These are phyloP conservation scores for Camelina neglecta DNA, from an alignment of 345 rosid species.

Conservation along the genomic window DNA sequence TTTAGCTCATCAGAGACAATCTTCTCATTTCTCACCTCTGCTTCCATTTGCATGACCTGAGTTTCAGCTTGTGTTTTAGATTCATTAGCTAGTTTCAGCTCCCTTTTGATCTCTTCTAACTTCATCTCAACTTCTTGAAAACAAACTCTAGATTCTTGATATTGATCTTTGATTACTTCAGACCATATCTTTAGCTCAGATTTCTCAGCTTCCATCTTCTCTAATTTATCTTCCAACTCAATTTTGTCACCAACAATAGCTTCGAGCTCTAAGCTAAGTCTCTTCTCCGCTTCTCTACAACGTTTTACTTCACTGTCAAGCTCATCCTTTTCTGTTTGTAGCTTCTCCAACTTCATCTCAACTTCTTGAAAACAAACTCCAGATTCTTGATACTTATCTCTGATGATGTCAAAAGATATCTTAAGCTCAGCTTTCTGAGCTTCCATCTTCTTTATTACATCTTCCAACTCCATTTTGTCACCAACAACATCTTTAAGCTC, in stretches of 20 bases:
- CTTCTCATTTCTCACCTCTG: slow-evolving; percentile 60
- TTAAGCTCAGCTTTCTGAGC: slow-evolving; percentile 46
- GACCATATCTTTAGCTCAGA: slow-evolving; percentile 61
- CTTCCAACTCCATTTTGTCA: slow-evolving; percentile 40
- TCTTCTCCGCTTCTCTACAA: slow-evolving; percentile 42
- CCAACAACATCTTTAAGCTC: not conserved
- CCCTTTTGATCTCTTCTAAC: slow-evolving; percentile 57
- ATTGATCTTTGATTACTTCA: slow-evolving; percentile 46
- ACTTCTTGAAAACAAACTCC: not conserved
- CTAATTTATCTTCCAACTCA: slow-evolving; percentile 53
- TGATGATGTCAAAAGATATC: not conserved
- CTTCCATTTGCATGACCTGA: slow-evolving; percentile 58
- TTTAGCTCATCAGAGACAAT: slow-evolving; percentile 50
- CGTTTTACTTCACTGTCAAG: slow-evolving; percentile 45
- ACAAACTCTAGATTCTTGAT: slow-evolving; percentile 51
- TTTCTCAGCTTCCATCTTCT: slow-evolving; percentile 52
- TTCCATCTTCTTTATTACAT: slow-evolving; percentile 46
- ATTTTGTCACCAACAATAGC: slow-evolving; percentile 40
- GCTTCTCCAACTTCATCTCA: slow-evolving; percentile 43
- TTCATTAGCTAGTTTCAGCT: slow-evolving; percentile 54
- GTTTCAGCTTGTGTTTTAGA: slow-evolving; percentile 57
- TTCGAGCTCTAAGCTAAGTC: slow-evolving; percentile 56
- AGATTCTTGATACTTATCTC: slow-evolving; percentile 32
- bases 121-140: slow-evolving; percentile 53
- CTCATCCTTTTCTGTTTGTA: slow-evolving; percentile 49